Percentiles rank a stretch among this genome's conserved stretches.
These are phyloP conservation scores for Ensete glaucum DNA, from an alignment of 176 grass and related monocot genomes.

Conservation along the genomic window DNA sequence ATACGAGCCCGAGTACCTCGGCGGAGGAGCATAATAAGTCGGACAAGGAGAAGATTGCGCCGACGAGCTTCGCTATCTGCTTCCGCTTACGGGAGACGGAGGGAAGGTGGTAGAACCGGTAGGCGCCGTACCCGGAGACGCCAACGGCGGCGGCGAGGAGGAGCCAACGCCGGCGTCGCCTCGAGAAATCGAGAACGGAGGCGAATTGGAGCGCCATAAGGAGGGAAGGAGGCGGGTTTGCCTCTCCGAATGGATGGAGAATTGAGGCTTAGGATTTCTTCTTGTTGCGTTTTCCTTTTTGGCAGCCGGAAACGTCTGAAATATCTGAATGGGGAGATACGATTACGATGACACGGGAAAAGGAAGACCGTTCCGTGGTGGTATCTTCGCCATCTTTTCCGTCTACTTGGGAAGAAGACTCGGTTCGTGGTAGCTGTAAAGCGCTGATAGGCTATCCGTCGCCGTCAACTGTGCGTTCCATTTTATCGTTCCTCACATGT, in stretches of 20 bases:
- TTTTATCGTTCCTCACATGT: no score
- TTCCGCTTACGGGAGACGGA: slow-evolving; percentile 18
- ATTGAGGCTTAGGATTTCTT: background rate
- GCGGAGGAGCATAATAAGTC: slow-evolving; percentile 19
- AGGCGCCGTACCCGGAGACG: slow-evolving; percentile 37
- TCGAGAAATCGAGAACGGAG: slow-evolving; percentile 4
- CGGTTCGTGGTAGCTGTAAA: no score
- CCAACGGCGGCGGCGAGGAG: slow-evolving; percentile 24
- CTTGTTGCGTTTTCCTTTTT: no score
- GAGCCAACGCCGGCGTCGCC: slow-evolving; percentile 23
- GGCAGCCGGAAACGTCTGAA: no score
- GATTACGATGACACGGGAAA: no score
- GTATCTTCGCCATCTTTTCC: no score
- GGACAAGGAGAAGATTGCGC: slow-evolving; percentile 38
- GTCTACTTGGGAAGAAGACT: no score
- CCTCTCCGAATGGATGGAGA: background rate
- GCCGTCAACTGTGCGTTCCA: no score
- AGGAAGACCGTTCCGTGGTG: no score
- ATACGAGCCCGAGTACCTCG: slow-evolving; percentile 33
- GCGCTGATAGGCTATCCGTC: no score
- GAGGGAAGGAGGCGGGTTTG: background rate
- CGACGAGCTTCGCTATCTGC: slow-evolving; percentile 22
- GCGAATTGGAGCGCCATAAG: background rate
- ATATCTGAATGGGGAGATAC: no score
- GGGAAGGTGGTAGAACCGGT: slow-evolving; percentile 33